phyloP scores from a whole-genome alignment of 345 rosid genomes.

The Draba incana region DNA sequence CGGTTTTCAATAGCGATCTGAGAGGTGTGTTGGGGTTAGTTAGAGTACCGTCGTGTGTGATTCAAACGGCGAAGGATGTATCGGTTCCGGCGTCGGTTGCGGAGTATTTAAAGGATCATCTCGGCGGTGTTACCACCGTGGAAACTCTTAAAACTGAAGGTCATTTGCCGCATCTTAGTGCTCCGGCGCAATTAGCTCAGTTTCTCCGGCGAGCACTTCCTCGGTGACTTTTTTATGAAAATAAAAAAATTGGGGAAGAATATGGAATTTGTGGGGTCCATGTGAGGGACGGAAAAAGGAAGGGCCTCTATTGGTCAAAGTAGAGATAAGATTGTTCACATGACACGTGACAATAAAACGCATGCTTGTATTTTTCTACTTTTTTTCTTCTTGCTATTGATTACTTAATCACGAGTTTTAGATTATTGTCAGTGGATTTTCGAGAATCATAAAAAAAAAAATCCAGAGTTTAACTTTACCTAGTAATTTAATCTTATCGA shows the following conservation, averaged over 20 bases:
- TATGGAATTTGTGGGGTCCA: conserved; percentile 41
- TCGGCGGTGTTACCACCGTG: conserved; percentile 71
- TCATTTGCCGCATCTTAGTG: conserved; percentile 85
- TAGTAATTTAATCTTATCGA: too few species aligned
- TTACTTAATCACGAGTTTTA: conserved; percentile 21
- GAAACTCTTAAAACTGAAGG: conserved; percentile 73
- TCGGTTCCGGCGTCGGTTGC: conserved; percentile 75
- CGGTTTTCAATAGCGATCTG: conserved; percentile 70
- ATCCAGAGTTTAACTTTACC: too few species aligned
- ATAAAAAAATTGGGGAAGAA: conserved; percentile 17
- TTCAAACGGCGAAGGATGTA: conserved; percentile 69
- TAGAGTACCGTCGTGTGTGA: conserved; percentile 60
- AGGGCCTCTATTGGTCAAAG: conserved; percentile 38
- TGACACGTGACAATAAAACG: conserved; percentile 47
- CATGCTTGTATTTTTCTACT: neutral
- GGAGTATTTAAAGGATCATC: conserved; percentile 58
- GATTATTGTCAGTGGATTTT: neutral
- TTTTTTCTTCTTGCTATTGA: neutral
- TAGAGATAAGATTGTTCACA: conserved; percentile 50
- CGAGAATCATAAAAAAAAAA: neutral
- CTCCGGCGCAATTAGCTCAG: conserved; percentile 64
- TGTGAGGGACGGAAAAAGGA: conserved; percentile 33
- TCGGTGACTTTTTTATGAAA: conserved; percentile 43
- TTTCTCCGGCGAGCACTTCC: conserved; percentile 67
- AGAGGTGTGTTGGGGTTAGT: conserved; percentile 75